Evolutionary conservation across 148 eudicot genomes (phyloP).

Genomic region (Rhododendron henanense): DNA sequence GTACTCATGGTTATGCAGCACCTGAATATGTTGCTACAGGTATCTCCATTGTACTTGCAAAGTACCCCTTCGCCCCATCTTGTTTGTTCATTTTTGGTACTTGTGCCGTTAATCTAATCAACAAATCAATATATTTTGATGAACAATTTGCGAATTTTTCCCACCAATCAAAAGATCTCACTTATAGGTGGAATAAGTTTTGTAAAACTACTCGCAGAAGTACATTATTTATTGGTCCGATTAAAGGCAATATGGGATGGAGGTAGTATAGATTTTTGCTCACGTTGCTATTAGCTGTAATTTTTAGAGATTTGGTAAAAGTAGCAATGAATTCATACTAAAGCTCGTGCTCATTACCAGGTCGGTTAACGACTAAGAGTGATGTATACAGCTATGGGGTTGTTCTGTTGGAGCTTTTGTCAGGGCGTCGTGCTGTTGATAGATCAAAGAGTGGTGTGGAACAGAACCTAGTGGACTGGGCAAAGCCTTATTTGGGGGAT

Average conservation of each 20-base stretch:
- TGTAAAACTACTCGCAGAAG: neutral
- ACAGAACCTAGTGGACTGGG: constrained; percentile 68
- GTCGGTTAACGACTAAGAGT: constrained; percentile 59
- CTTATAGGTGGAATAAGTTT: neutral
- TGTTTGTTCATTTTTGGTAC: neutral
- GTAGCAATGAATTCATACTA: neutral
- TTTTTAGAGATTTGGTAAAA: neutral
- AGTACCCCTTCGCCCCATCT: neutral
- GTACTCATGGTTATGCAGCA: constrained; percentile 80
- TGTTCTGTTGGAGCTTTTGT: constrained; percentile 57
- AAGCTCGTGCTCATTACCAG: constrained; percentile 23
- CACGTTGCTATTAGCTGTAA: neutral
- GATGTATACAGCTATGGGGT: constrained; percentile 86
- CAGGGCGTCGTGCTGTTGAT: constrained; percentile 68
- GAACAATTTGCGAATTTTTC: neutral
- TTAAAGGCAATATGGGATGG: neutral
- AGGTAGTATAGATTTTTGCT: neutral
- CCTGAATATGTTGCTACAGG: constrained; percentile 82
- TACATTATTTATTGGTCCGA: neutral
- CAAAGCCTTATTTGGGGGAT: constrained; percentile 56
- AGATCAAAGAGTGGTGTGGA: constrained; percentile 39
- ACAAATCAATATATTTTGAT: neutral
- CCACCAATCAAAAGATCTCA: neutral
- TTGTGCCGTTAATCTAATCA: neutral
- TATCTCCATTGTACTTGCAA: constrained; percentile 7